These are phyloP conservation scores for Neopestalotiopsis sp. DNA, from an alignment of 2,329 filamentous ascomycete species.

Conservation along the genomic window DNA sequence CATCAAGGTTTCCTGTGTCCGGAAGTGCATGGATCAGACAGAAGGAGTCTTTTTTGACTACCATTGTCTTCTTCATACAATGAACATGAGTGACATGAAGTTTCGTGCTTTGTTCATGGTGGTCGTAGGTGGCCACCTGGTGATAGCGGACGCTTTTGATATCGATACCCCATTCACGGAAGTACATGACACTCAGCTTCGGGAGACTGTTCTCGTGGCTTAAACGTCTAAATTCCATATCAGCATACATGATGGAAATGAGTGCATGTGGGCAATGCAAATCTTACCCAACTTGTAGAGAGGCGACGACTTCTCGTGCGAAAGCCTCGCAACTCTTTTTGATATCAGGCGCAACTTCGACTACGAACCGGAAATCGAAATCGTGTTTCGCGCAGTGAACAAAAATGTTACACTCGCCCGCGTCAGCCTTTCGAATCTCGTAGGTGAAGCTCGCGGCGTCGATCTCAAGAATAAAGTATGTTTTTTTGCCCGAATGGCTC, in stretches of 20 bases:
- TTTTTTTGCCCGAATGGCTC: neutral
- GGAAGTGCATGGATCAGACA: slow-evolving; percentile 18
- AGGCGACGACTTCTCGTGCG: slow-evolving; percentile 28
- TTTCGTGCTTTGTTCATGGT: slow-evolving; percentile 8
- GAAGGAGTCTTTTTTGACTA: slow-evolving; percentile 1
- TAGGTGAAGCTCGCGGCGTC: slow-evolving; percentile 27
- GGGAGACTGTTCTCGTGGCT: slow-evolving; percentile 24
- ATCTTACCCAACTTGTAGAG: slow-evolving; percentile 31
- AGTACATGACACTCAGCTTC: slow-evolving; percentile 27
- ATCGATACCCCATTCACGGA: slow-evolving; percentile 26
- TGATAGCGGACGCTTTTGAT: slow-evolving; percentile 27
- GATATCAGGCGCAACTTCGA: slow-evolving; percentile 27
- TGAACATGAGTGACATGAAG: slow-evolving; percentile 34
- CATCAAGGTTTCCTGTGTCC: slow-evolving; percentile 6
- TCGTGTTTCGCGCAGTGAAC: slow-evolving; percentile 32
- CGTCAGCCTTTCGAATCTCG: slow-evolving; percentile 20
- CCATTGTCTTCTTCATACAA: slow-evolving; percentile 26
- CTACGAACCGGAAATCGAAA: slow-evolving; percentile 33
- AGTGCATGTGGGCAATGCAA: neutral
- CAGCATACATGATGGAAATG: neutral
- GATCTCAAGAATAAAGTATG: slow-evolving; percentile 31
- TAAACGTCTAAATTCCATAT: slow-evolving; percentile 19
- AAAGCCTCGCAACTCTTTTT: slow-evolving; percentile 26
- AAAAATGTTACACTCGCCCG: slow-evolving; percentile 24
- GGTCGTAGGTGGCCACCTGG: slow-evolving; percentile 28